phyloP scores from a whole-genome alignment of 2,329 filamentous ascomycete species.

The Phialophora chinensis region DNA sequence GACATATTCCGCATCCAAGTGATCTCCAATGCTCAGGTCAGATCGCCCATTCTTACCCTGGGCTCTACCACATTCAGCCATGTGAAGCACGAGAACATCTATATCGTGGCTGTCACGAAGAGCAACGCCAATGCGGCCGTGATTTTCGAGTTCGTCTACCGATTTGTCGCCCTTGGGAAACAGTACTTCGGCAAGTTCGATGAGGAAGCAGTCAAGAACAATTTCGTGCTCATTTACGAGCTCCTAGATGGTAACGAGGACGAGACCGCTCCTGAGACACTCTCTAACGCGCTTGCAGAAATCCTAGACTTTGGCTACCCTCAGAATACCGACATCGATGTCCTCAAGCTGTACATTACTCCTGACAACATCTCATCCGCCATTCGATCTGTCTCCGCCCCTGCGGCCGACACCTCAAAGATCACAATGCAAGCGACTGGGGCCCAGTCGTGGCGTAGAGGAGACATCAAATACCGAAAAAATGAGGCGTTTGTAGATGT shows the following conservation, averaged over 20 bases:
- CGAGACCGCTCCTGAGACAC: not conserved
- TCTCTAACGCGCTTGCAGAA: conserved; percentile 60
- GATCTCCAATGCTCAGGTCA: conserved; percentile 96
- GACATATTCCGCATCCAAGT: conserved; percentile 99
- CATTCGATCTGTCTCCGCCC: conserved; percentile 52
- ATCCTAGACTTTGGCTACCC: conserved; percentile 99
- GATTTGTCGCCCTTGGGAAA: conserved; percentile 85
- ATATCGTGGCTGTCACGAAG: conserved; percentile 95
- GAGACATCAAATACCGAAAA: conserved; percentile 98
- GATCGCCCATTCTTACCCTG: conserved; percentile 94
- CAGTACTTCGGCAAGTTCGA: conserved; percentile 99
- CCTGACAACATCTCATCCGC: conserved; percentile 96
- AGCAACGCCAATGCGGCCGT: conserved; percentile 98
- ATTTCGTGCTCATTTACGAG: conserved; percentile 98
- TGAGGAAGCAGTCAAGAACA: conserved; percentile 99
- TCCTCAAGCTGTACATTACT: conserved; percentile 99
- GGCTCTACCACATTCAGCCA: conserved; percentile 99
- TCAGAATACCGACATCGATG: conserved; percentile 98
- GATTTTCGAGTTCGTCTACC: conserved; percentile 97
- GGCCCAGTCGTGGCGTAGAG: conserved; percentile 93
- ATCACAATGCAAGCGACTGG: conserved; percentile 99
- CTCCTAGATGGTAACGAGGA: conserved; percentile 76
- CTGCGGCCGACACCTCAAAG: conserved; percentile 80
- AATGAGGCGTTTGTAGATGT: conserved; percentile 99
- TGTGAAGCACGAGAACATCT: conserved; percentile 99